Evolutionary conservation across 2,329 filamentous ascomycete genomes (phyloP).

Genomic region (Westerdykella ornata): DNA sequence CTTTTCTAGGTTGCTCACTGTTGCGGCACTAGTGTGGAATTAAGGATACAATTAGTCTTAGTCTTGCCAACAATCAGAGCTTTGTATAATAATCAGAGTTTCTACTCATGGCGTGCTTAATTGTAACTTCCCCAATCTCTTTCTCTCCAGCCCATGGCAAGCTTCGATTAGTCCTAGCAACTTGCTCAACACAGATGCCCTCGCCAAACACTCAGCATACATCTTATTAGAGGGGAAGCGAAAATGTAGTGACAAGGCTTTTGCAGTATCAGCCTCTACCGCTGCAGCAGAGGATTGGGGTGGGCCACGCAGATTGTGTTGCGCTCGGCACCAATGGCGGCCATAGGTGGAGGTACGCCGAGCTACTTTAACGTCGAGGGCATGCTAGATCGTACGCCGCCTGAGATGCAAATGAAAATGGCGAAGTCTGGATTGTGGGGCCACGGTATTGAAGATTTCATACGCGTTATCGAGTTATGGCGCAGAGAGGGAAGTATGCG

Average conservation of each 20-base stretch:
- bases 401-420: conserved; percentile 12
- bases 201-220: conserved; percentile 13
- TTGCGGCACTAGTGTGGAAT: too few species aligned
- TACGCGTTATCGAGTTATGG: conserved; percentile 12
- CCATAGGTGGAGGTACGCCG: conserved; percentile 1
- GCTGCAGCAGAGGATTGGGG: too few species aligned
- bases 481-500: conserved; percentile 5
- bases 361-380: conserved; percentile 17
- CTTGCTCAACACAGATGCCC: conserved; percentile 8
- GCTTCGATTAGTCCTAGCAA: conserved; percentile 9
- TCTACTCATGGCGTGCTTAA: conserved; percentile 37
- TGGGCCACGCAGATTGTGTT: neutral
- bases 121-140: conserved; percentile 15
- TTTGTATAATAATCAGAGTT: too few species aligned
- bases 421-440: conserved; percentile 15
- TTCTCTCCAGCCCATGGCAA: conserved; percentile 16
- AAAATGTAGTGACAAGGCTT: conserved; percentile 1
- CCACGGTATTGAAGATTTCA: conserved; percentile 14
- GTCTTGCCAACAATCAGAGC: too few species aligned
- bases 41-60: too few species aligned
- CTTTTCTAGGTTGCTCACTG: too few species aligned
- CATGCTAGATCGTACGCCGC: conserved; percentile 9
- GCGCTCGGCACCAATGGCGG: too few species aligned
- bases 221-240: conserved; percentile 9
- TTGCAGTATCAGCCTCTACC: too few species aligned